These are phyloP conservation scores for Dysphania ambrosioides DNA, from an alignment of 148 eudicot genomes.

Conservation along the genomic window DNA sequence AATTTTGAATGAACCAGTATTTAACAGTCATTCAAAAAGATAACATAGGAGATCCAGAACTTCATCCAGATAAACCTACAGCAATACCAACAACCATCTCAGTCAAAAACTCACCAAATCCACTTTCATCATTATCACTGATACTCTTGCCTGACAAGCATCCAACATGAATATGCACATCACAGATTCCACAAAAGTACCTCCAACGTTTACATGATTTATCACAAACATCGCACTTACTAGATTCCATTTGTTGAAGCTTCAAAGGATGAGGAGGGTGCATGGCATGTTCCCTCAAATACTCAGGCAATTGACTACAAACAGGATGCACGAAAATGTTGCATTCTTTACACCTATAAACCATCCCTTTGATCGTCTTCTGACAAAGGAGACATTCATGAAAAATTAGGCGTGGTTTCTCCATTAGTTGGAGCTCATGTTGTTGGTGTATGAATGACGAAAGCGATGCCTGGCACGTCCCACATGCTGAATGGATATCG, in stretches of 20 bases:
- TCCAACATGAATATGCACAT: slow-evolving; percentile 32
- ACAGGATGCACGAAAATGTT: slow-evolving; percentile 20
- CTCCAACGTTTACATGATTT: slow-evolving; percentile 21
- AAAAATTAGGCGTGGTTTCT: background rate
- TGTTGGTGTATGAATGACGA: slow-evolving; percentile 21
- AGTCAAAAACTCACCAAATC: too few relatives aligned
- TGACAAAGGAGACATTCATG: slow-evolving; percentile 19
- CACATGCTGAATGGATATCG: slow-evolving; percentile 17
- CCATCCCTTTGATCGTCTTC: slow-evolving; percentile 15
- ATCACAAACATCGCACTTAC: slow-evolving; percentile 21
- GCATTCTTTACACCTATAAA: slow-evolving; percentile 23
- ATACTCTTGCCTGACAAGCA: slow-evolving; percentile 15
- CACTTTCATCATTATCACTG: background rate
- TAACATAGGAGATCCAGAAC: too few relatives aligned
- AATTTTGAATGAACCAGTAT: too few relatives aligned
- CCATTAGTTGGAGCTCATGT: background rate
- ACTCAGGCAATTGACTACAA: slow-evolving; percentile 22
- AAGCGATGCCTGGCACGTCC: background rate
- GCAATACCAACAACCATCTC: too few relatives aligned
- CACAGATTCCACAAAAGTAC: slow-evolving; percentile 21
- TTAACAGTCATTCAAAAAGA: too few relatives aligned
- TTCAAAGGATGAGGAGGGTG: slow-evolving; percentile 11
- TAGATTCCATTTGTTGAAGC: background rate
- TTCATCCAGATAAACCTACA: too few relatives aligned
- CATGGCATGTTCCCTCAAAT: background rate